Evolutionary conservation across 192 early-diverging fungal genomes (phyloP).

Genomic region (Coemansia sp.): DNA sequence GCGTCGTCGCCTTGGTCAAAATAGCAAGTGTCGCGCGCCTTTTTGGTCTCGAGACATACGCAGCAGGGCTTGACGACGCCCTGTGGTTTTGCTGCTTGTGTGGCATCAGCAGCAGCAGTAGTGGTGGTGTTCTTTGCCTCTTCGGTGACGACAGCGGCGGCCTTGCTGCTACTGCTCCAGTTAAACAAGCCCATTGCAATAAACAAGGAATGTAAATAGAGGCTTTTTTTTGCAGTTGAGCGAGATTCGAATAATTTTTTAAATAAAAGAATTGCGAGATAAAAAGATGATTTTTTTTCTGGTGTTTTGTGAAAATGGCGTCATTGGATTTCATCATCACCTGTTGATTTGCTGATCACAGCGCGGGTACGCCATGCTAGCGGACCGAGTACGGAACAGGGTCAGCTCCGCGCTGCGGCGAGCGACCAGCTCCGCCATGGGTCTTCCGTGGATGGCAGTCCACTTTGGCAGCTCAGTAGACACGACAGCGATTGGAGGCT

Average conservation of each 20-base stretch:
- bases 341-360: not conserved
- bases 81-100: too few species aligned
- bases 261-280: not conserved
- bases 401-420: conserved; percentile 12
- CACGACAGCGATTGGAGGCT: conserved; percentile 7
- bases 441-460: not conserved
- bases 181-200: not conserved
- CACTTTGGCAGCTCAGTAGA: conserved; percentile 11
- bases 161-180: not conserved
- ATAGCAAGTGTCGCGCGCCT: conserved; percentile 86
- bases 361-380: not conserved
- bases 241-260: not conserved
- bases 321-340: too few species aligned
- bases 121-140: not conserved
- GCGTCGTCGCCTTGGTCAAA: conserved; percentile 69
- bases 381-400: conserved; percentile 15
- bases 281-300: not conserved
- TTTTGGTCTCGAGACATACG: conserved; percentile 95
- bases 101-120: too few species aligned
- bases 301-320: not conserved
- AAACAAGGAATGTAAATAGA: not conserved
- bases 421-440: not conserved
- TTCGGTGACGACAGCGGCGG: not conserved
- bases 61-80: conserved; percentile 97
- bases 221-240: too few species aligned